Conservation (phyloP, 2,329 filamentous ascomycete species). For the Diaporthe vexans region DNA sequence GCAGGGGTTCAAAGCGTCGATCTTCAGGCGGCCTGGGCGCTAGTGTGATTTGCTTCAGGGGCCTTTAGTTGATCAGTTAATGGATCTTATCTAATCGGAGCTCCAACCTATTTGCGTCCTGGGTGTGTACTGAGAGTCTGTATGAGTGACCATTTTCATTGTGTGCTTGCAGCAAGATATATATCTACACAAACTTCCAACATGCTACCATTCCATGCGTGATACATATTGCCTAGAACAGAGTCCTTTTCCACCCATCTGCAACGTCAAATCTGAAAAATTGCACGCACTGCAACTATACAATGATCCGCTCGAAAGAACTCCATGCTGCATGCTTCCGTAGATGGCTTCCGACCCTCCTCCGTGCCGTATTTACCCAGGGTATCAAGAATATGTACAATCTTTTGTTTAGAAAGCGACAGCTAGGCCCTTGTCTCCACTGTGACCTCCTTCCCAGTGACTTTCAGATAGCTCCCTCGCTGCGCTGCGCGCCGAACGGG, state of each 20-base stretch:
- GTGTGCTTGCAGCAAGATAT: not conserved
- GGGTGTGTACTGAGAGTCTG: too few relatives aligned
- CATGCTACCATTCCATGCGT: not conserved
- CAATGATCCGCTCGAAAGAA: not conserved
- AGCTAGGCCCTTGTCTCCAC: too few relatives aligned
- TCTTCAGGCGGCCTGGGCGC: not conserved
- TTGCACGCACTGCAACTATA: not conserved
- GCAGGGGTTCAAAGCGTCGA: not conserved
- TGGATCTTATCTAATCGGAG: slow-evolving; percentile 5
- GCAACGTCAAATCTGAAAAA: not conserved
- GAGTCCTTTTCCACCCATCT: not conserved
- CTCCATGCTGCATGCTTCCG: slow-evolving; percentile 27
- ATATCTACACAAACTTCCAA: not conserved
- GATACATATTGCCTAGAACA: not conserved
- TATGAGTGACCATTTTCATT: not conserved
- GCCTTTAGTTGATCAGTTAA: not conserved
- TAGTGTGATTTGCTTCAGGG: not conserved
- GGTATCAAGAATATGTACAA: slow-evolving; percentile 40
- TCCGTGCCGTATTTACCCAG: slow-evolving; percentile 35
- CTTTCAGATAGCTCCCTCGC: too few relatives aligned
- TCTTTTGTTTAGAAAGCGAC: not conserved
- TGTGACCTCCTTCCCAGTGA: too few relatives aligned
- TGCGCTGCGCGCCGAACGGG: not conserved
- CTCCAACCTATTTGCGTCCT: not conserved
- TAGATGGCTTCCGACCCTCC: slow-evolving; percentile 4